Evolutionary conservation across 768 basidiomycete species (phyloP), one percentile per base, ranked within the genome.

Genomic region (Termitomyces sp.): DNA sequence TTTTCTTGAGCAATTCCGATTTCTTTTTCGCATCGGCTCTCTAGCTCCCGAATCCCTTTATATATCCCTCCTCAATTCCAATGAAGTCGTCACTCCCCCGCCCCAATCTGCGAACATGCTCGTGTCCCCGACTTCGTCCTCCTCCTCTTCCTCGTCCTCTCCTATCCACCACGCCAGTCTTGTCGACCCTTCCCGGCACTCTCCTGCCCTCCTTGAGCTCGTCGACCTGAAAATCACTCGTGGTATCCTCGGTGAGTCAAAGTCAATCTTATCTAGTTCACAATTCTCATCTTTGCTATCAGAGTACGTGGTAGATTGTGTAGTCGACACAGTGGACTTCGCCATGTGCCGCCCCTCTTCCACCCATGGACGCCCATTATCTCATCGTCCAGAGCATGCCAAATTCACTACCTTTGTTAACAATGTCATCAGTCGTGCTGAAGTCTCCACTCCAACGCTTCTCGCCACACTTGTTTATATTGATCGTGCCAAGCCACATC

Each of bases 401-500:
- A 74, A 81, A 61, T 90, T 90, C 72, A 72, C 78, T 57, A 73
- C 77, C n/a, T 88, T 90, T 65, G 87, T 83, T 59, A 71, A 76
- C 48, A 83, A 84, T 58, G 86, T 91, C 66, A 77, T 91, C 68
- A 74, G 77, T 44, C 84, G 87, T 51, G 88, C 89, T 39, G 89
- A 91, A 69, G 82, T 92, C 62, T 80, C 83, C 61, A 80, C 84
- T 50, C 79, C 88, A 42, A 85, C 84, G 49, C 70, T 91, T 65
- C 79, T 92, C 57, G 83, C 82, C 34, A 71, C 88, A 7, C 82
- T 91, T 54, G 87, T 86, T 68, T 92, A 92, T 71, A 86, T 92
- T 68, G 76, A 85, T 72, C 75, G 90, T 55, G 87, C 90, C 3
- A 85, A 85, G 64, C 87, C 87, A 3, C 87, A 90, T 69, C 78